A percentile compares a stretch with the other conserved stretches of the same genome.
Evolutionary conservation across 176 grass and related monocot genomes (phyloP).

Genomic region (bread wheat (Triticum aestivum)): IWGSC_CS_RefSeq_v2.1 NC_057807.1:430741420-430741919

Average conservation of each 20-base stretch:
- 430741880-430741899: constrained; percentile 26
- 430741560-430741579: not conserved
- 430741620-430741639: constrained; percentile 93
- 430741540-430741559: constrained; percentile 21
- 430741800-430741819: constrained; percentile 93
- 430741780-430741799: constrained; percentile 40
- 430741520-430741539: not conserved
- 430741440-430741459: constrained; percentile 70
- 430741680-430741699: constrained; percentile 99
- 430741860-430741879: constrained; percentile 87
- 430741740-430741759: constrained; percentile 15
- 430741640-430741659: constrained; percentile 99
- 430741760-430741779: not conserved
- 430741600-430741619: constrained; percentile 89
- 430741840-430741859: constrained; percentile 60
- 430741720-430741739: constrained; percentile 12
- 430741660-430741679: constrained; percentile 94
- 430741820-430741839: constrained; percentile 99
- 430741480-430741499: constrained; percentile 74
- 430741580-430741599: constrained; percentile 21
- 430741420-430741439: constrained; percentile 66
- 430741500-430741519: constrained; percentile 55
- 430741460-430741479: constrained; percentile 97
- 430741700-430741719: constrained; percentile 73
- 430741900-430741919: constrained; percentile 5